Evolutionary conservation across 768 basidiomycete genomes (phyloP).

Genomic region (Kwoniella sp.): DNA sequence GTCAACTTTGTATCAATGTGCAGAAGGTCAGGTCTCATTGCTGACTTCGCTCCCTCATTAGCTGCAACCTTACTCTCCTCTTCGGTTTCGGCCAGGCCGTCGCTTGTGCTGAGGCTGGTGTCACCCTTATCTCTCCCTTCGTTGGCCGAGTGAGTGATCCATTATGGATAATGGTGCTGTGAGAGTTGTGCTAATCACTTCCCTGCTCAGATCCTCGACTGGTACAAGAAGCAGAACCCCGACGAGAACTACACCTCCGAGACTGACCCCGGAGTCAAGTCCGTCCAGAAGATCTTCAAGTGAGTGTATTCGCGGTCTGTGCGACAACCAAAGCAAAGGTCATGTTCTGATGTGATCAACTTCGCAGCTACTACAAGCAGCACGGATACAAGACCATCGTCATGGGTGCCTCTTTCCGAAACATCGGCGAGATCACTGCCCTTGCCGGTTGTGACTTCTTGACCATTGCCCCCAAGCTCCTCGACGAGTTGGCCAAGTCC

Average conservation of each 20-base stretch:
- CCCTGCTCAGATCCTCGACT: constrained; percentile 81
- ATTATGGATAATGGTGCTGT: not conserved
- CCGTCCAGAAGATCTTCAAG: constrained; percentile 96
- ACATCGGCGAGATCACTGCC: constrained; percentile 88
- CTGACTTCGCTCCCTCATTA: constrained; percentile 12
- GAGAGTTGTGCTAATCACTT: constrained; percentile 7
- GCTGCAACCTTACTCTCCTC: constrained; percentile 96
- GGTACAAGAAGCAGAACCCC: constrained; percentile 88
- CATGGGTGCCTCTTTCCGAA: constrained; percentile 99
- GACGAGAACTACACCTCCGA: constrained; percentile 80
- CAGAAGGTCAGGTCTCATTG: not conserved
- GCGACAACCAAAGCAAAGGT: not conserved
- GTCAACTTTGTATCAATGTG: not conserved
- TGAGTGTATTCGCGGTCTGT: constrained; percentile 59
- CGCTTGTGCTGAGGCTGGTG: constrained; percentile 96
- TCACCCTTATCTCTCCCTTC: constrained; percentile 98
- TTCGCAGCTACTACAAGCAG: constrained; percentile 77
- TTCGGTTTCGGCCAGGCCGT: constrained; percentile 99
- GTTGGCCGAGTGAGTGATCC: constrained; percentile 80
- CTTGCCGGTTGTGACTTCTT: constrained; percentile 97
- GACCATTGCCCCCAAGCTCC: constrained; percentile 86
- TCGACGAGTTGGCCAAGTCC: constrained; percentile 80
- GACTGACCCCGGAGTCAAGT: constrained; percentile 91
- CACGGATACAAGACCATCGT: constrained; percentile 98
- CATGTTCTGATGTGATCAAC: not conserved